Base-by-base conservation (phyloP, 2,329 filamentous ascomycete genomes). In the Tricladium varicosporioides region DNA sequence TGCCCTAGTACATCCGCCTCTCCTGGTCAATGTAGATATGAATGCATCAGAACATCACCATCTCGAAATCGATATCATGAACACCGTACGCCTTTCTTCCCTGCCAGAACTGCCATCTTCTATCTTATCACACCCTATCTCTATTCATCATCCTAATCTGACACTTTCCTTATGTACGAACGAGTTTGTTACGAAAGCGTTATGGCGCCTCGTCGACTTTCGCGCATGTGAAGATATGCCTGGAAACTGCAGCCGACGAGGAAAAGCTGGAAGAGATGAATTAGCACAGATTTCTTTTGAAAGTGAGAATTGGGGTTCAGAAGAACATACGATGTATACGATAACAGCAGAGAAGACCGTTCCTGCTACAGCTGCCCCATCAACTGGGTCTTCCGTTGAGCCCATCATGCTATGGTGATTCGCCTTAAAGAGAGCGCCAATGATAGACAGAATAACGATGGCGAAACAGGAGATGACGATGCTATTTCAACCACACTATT, bases 191-290 rank as follows among this genome's bases (percentile, higher is more conserved):
- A 70, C 40, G 67, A 81, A 71, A 96, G 78, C 59, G 88, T 85
- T 76, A 96, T 96, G 60, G 91, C 88, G 63, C 92, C 92, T 71
- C 89, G 82, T 73, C 89, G 82, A 75, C 85, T 91, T 74, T 92
- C 88, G 73, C 91, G 87, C 67, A 91, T 76, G 74, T 97, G 92
- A 60, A 97, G 81, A 70, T 89, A 84, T 62, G 92, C 93, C 74
- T 97, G 93, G 65, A 92, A 84, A 57, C 88, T 89, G 75, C 93
- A 97, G 77, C 96, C 97, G 51, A 95, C 80, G 56, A 97, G 83
- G 80, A 97, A 97, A 15, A 81, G 86, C 92, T 95, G 18, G 19
- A 22, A n/a, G 36, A 16, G 27, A 27, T 14, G 2, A 10, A 33
- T 46, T 42, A 22, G 44, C 44, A 46, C 11, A 49, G 40, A 22